Base-by-base conservation (phyloP, 2,329 filamentous ascomycete genomes). In the Fusarium mundagurra region DNA sequence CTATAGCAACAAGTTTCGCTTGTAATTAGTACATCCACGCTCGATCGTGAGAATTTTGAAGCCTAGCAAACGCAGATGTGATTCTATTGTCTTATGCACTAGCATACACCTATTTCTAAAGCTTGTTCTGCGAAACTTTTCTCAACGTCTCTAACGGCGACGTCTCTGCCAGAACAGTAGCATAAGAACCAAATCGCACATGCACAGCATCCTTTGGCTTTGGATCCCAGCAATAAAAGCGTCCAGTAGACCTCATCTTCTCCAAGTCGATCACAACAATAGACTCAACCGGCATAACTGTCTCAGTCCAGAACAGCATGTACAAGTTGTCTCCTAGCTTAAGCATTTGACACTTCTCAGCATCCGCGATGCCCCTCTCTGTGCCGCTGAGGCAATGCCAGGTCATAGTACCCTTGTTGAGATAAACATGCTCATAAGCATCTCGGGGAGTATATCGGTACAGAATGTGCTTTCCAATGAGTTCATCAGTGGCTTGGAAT, bases 231-330 rank as follows among this genome's bases (percentile, higher is more conserved):
- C 71, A 73, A 14, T 67, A 74, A 13, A 73, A 74, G 0, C 70
- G 51, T 5, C 67, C 67, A 1, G 70, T 68, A 2, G 71, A 73
- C 8, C 70, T 63, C 67, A 73, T 73, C 12, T 64, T 27, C 34
- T 71, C 67, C 50, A 73, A 29, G 34, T 73, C 71, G 4, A 74
- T 31, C 9, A 71, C 62, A 6, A 74, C 59, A 13, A 74, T 39
- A 0, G 64, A 63, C 29, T 74, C 71, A 6, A 74, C 71, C 3
- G 71, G 71, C 71, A 73, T 70, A 18, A 74, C 24, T 0, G 70
- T 74, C 34, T 74, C 71, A 0, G 70, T 74, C 71, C 71, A 74
- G 24, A 74, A 74, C 24, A 74, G 50, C 2, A 74, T 57, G 20
- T 64, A 74, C n/a, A 74, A 27, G 22, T 39, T 41, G 5, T 68